Base-by-base conservation (phyloP, 441 rosid species). In the Erodium chrysanthum region DNA sequence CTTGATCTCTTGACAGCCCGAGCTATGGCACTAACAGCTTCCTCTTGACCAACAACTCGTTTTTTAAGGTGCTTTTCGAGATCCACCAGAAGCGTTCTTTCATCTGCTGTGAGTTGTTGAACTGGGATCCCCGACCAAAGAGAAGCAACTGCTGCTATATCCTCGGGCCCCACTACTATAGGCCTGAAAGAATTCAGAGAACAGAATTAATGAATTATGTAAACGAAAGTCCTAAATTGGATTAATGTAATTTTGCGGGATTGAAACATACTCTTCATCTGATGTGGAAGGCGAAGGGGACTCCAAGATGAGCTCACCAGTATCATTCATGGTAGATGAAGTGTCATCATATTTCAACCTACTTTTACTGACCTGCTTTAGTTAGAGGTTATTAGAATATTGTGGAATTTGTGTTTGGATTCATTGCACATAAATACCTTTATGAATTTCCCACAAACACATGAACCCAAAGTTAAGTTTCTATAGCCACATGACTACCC, bases 111-210 rank as follows among this genome's bases (percentile, higher is more conserved):
- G 80, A 88, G 78, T 78, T 88, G 85, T 82, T 86, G 87, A 74
- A 88, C 88, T 35, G 94, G 94, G 74, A 88, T 84, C 67, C 94
- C 94, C 11, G 94, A 82, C 93, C 93, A 88, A 67, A 79, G 77
- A 2, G 94, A 82, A 76, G 89, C 89, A 72, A 88, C 86, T 1
- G 84, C 85, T 54, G 94, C 94, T 67, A 88, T 84, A 61, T 88
- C 91, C 67, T 91, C 92, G 66, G 91, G 88, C 70, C 96, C 91
- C 74, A 93, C 93, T 58, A 84, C 66, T 0, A 74, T 52, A 60
- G 87, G 85, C 76, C 98, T 94, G 86, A 73, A 76, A 77, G 79
- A 64, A 14, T 70, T 67, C 60, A 76, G 52, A 78, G 7, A 52
- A 69, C 50, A 14, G 61, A 60, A 68, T n/a, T 37, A 9, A 37